phyloP scores from a whole-genome alignment of 495 filamentous ascomycete genomes.

The Bathelium albidoporum region DNA sequence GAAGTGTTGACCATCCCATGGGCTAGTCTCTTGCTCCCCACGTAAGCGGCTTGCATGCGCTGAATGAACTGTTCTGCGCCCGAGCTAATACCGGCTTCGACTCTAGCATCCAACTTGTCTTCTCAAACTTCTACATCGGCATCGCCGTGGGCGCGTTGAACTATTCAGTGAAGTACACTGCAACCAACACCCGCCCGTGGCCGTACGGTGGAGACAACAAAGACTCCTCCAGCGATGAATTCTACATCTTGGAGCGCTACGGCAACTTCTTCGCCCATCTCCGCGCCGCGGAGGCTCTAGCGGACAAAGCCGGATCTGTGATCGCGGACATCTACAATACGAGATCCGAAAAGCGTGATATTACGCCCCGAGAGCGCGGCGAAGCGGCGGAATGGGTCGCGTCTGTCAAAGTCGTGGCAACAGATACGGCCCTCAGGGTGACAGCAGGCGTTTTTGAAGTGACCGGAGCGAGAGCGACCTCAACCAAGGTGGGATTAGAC shows the following conservation, averaged over 20 bases:
- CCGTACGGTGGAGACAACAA: slow-evolving; percentile 49
- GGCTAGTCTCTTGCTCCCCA: slow-evolving; percentile 44
- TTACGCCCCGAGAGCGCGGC: slow-evolving; percentile 41
- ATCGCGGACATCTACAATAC: slow-evolving; percentile 38
- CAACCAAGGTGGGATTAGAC: slow-evolving; percentile 45
- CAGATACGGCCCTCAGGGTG: slow-evolving; percentile 45
- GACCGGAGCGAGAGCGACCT: slow-evolving; percentile 45
- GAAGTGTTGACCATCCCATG: slow-evolving; percentile 40
- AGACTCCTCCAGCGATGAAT: slow-evolving; percentile 44
- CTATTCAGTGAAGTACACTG: slow-evolving; percentile 42
- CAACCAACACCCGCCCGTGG: slow-evolving; percentile 44
- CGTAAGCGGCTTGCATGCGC: slow-evolving; percentile 10
- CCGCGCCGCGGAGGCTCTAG: slow-evolving; percentile 44
- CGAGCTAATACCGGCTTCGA: not conserved
- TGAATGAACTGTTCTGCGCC: not conserved
- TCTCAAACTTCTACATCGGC: slow-evolving; percentile 53
- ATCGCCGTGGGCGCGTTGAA: slow-evolving; percentile 45
- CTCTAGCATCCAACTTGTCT: slow-evolving; percentile 46
- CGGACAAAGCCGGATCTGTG: slow-evolving; percentile 40
- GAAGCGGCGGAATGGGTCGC: slow-evolving; percentile 51
- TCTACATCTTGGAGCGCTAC: slow-evolving; percentile 51
- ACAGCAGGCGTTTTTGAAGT: slow-evolving; percentile 51
- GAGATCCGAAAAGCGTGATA: slow-evolving; percentile 35
- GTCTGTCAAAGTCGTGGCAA: slow-evolving; percentile 48
- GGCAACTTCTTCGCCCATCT: slow-evolving; percentile 51